Percentiles rank a stretch among this genome's conserved stretches.
Evolutionary conservation across 129 eudicot genomes (phyloP).

Genomic region (Logfia minima): DNA sequence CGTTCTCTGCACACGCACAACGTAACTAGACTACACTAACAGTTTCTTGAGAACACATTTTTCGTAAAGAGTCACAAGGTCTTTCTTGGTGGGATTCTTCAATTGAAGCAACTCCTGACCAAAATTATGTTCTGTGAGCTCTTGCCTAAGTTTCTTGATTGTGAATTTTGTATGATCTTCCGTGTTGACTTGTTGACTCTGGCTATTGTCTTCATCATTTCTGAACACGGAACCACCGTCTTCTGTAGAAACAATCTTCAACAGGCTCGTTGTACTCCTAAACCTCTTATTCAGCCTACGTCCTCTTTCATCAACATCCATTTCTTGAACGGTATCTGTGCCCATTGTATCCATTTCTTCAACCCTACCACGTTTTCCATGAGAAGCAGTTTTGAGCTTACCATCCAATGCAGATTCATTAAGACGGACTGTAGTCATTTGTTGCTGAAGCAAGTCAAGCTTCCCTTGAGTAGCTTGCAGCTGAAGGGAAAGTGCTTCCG

Average conservation of each 20-base stretch:
- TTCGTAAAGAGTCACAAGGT: conserved; percentile 76
- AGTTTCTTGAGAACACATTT: conserved; percentile 55
- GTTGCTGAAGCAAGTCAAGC: conserved; percentile 75
- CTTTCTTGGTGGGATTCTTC: conserved; percentile 74
- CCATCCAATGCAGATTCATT: conserved; percentile 74
- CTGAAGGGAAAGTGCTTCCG: conserved; percentile 85
- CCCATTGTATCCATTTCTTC: conserved; percentile 73
- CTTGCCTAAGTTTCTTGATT: conserved; percentile 64
- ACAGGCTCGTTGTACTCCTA: conserved; percentile 64
- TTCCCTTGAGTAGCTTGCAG: conserved; percentile 83
- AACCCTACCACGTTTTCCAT: conserved; percentile 67
- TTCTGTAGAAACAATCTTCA: conserved; percentile 42
- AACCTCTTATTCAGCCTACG: conserved; percentile 56
- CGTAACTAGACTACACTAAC: conserved; percentile 8
- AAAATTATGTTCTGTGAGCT: conserved; percentile 65
- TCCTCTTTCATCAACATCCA: conserved; percentile 44
- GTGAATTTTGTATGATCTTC: conserved; percentile 81
- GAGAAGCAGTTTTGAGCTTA: conserved; percentile 72
- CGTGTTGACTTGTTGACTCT: conserved; percentile 44
- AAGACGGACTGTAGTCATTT: conserved; percentile 63
- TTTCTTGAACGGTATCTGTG: conserved; percentile 68
- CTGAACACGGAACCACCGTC: conserved; percentile 63
- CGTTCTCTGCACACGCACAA: conserved; percentile 10
- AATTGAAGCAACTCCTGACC: conserved; percentile 74
- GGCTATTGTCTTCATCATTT: conserved; percentile 49